phyloP scores from a whole-genome alignment of 805 yeast species.

The Cyberlindnera amylophila region DNA sequence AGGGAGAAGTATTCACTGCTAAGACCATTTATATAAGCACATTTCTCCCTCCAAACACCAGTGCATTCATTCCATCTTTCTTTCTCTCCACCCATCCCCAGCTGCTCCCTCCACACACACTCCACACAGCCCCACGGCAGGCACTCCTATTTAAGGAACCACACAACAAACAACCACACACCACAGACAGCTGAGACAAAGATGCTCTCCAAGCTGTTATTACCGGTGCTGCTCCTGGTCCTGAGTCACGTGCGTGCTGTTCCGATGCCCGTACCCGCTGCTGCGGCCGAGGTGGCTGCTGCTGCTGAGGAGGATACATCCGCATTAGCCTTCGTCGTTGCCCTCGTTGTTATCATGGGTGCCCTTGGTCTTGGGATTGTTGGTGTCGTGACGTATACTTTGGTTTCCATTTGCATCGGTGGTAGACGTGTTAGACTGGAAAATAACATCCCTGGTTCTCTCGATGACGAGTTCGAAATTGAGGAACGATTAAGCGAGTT shows the following conservation, averaged over 20 bases:
- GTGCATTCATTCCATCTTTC: too few relatives aligned
- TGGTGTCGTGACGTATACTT: constrained; percentile 6
- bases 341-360: constrained; percentile 5
- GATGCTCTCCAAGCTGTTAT: too few relatives aligned
- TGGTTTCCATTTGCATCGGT: constrained; percentile 4
- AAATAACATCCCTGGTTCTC: constrained; percentile 46
- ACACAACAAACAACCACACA: too few relatives aligned
- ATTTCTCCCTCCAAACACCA: too few relatives aligned
- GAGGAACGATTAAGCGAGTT: constrained; percentile 49
- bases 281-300: not conserved
- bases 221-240: not conserved
- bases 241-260: not conserved
- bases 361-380: constrained; percentile 5
- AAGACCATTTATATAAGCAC: too few relatives aligned
- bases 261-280: not conserved
- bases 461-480: constrained; percentile 45
- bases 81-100: too few relatives aligned
- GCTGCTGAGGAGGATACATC: constrained; percentile 1
- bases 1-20: too few relatives aligned
- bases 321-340: constrained; percentile 7
- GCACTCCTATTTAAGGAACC: too few relatives aligned
- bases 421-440: constrained; percentile 17
- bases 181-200: too few relatives aligned
- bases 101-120: too few relatives aligned
- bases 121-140: too few relatives aligned